Percentiles rank a stretch among this genome's conserved stretches.
phyloP scores from a whole-genome alignment of 495 filamentous ascomycete species.

The Penicillium steckii region DNA sequence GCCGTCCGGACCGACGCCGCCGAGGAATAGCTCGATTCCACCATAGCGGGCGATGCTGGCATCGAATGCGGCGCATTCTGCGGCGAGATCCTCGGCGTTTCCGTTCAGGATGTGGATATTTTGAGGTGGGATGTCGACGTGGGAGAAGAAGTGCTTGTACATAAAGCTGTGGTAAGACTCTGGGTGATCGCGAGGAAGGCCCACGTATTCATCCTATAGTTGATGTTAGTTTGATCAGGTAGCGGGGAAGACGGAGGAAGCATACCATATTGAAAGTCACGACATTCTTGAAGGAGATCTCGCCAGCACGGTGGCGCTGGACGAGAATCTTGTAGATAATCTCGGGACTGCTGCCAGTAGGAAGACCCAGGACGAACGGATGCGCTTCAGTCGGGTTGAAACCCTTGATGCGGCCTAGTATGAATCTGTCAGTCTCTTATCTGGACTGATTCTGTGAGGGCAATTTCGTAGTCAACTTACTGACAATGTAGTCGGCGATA shows the following conservation, averaged over 20 bases:
- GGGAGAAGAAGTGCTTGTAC: slow-evolving; percentile 88
- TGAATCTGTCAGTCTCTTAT: slow-evolving; percentile 2
- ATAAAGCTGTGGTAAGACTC: slow-evolving; percentile 88
- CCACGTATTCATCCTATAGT: slow-evolving; percentile 79
- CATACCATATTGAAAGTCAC: slow-evolving; percentile 89
- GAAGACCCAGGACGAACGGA: slow-evolving; percentile 81
- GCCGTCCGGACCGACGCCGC: slow-evolving; percentile 81
- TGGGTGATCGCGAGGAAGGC: slow-evolving; percentile 76
- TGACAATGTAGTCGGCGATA: slow-evolving; percentile 81
- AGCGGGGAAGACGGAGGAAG: not conserved
- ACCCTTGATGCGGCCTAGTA: slow-evolving; percentile 59
- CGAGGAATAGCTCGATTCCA: slow-evolving; percentile 83
- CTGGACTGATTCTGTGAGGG: not conserved
- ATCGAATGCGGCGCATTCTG: slow-evolving; percentile 78
- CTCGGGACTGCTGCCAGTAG: slow-evolving; percentile 78
- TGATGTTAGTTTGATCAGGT: not conserved
- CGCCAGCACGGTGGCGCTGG: slow-evolving; percentile 69
- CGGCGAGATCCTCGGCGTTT: slow-evolving; percentile 70
- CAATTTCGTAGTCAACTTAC: slow-evolving; percentile 36
- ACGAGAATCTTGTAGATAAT: slow-evolving; percentile 77
- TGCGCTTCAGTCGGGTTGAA: slow-evolving; percentile 67
- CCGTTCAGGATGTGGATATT: slow-evolving; percentile 88
- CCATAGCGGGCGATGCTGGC: slow-evolving; percentile 70
- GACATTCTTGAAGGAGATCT: slow-evolving; percentile 84
- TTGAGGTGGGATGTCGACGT: slow-evolving; percentile 75